phyloP scores from a whole-genome alignment of 495 filamentous ascomycete genomes.

The Penicillium macrosclerotiorum region DNA sequence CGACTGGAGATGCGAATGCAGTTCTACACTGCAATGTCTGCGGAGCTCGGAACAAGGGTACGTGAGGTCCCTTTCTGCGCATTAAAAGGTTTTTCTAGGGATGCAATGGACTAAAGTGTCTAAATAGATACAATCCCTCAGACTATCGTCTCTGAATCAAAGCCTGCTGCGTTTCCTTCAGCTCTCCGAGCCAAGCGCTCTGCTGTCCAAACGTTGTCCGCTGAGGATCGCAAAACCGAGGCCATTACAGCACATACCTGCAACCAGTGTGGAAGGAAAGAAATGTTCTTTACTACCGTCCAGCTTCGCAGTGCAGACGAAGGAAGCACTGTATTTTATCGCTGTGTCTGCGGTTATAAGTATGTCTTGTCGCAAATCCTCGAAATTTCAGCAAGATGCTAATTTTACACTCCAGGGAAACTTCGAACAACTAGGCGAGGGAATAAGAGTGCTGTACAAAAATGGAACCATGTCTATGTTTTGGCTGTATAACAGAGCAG shows the following conservation, averaged over 20 bases:
- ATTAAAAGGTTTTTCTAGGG: not conserved
- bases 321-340: constrained; percentile 87
- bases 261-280: constrained; percentile 72
- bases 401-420: constrained; percentile 37
- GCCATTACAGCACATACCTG: constrained; percentile 70
- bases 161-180: constrained; percentile 84
- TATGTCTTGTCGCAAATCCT: constrained; percentile 41
- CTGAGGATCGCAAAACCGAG: constrained; percentile 75
- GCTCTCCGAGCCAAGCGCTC: constrained; percentile 79
- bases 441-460: constrained; percentile 22
- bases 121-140: constrained; percentile 77
- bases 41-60: constrained; percentile 79
- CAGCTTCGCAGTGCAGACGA: constrained; percentile 93
- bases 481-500: constrained; percentile 27
- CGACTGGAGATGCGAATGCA: constrained; percentile 69
- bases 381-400: constrained; percentile 3
- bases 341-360: constrained; percentile 82
- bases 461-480: constrained; percentile 23
- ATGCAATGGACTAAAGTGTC: not conserved
- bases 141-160: constrained; percentile 76
- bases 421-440: constrained; percentile 37
- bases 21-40: constrained; percentile 82
- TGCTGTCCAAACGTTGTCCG: constrained; percentile 76
- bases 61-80: not conserved
- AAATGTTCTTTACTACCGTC: constrained; percentile 81